These are phyloP conservation scores for Entomortierella chlamydospora DNA, from an alignment of 192 early-diverging fungal species.

Conservation along the genomic window DNA sequence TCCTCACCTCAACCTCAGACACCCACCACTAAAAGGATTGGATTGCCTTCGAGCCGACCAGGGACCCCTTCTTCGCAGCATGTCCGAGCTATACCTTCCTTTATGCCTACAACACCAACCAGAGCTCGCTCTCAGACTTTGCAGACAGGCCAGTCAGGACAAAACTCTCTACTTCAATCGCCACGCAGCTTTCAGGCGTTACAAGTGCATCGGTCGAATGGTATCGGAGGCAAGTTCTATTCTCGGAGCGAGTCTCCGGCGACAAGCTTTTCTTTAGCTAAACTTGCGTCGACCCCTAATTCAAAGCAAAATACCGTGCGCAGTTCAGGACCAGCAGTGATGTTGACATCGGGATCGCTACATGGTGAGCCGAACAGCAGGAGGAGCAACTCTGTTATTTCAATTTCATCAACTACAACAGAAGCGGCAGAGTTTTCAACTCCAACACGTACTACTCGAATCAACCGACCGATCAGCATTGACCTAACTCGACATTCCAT, in stretches of 20 bases:
- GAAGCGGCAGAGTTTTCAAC: constrained; percentile 14
- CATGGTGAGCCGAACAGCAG: background rate
- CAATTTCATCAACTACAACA: constrained; percentile 25
- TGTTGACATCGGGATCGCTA: background rate
- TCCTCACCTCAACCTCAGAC: constrained; percentile 25
- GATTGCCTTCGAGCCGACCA: constrained; percentile 16
- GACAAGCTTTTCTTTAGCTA: constrained; percentile 7
- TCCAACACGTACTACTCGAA: constrained; percentile 9
- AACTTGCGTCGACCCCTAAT: constrained; percentile 11
- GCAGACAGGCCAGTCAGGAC: background rate
- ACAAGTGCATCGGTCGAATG: constrained; percentile 13
- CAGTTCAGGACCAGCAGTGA: constrained; percentile 8
- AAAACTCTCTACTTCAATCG: constrained; percentile 18
- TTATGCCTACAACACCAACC: constrained; percentile 35
- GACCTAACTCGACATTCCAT: constrained; percentile 20
- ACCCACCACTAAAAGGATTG: constrained; percentile 34
- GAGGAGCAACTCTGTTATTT: constrained; percentile 43
- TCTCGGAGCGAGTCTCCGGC: constrained; percentile 45
- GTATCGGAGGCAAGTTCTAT: constrained; percentile 7
- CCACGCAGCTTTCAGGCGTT: constrained; percentile 10
- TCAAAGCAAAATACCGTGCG: background rate
- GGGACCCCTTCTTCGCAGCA: constrained; percentile 37
- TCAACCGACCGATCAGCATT: background rate
- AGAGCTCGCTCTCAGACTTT: constrained; percentile 18
- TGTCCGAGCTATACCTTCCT: constrained; percentile 14